These are phyloP conservation scores for Trichoderma simmonsii DNA, from an alignment of 2,329 filamentous ascomycete genomes.

Conservation along the genomic window DNA sequence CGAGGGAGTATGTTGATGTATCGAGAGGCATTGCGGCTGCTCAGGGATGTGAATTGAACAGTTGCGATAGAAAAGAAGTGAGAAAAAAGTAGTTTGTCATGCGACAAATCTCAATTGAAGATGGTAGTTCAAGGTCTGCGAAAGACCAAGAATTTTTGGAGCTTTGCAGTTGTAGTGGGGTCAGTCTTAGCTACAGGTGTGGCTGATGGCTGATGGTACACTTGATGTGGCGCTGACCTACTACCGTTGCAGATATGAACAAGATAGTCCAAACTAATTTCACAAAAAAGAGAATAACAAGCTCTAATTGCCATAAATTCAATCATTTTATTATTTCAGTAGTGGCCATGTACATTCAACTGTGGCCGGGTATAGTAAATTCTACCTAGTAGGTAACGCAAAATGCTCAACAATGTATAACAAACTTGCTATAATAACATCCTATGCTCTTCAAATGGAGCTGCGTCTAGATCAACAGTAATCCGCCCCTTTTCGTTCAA, in stretches of 20 bases:
- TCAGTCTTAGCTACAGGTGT: constrained; percentile 4
- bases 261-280: not conserved
- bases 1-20: constrained; percentile 85
- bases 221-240: constrained; percentile 1
- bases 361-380: constrained; percentile 5
- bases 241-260: not conserved
- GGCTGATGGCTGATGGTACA: not conserved
- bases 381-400: not conserved
- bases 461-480: constrained; percentile 36
- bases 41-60: not conserved
- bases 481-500: constrained; percentile 36
- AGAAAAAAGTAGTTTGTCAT: not conserved
- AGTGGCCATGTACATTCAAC: not conserved
- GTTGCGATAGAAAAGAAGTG: too few relatives aligned
- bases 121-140: not conserved
- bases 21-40: constrained; percentile 75
- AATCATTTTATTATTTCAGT: not conserved
- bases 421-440: constrained; percentile 38
- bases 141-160: constrained; percentile 15
- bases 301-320: not conserved
- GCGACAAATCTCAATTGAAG: not conserved
- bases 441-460: constrained; percentile 36
- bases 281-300: not conserved
- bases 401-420: not conserved
- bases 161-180: constrained; percentile 14